Conservation (phyloP, 805 yeast species). For the Komagataella phaffii region DNA sequence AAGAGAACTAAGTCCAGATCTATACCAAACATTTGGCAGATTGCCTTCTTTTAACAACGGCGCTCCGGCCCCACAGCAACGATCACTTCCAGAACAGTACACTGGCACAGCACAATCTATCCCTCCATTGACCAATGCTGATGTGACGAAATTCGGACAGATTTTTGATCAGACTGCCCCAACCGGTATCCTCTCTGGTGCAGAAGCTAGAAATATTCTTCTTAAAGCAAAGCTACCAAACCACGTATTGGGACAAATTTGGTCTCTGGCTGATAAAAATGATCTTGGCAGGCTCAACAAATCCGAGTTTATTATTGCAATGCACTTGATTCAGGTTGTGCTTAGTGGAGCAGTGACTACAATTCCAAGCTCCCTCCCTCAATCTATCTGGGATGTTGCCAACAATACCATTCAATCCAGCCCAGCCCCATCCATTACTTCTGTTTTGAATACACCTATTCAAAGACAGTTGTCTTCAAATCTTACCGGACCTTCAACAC, state of each 20-base stretch:
- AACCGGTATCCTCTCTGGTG: constrained; percentile 46
- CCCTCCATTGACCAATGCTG: constrained; percentile 42
- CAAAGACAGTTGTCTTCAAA: constrained; percentile 2
- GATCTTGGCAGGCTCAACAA: constrained; percentile 60
- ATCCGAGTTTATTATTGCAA: constrained; percentile 78
- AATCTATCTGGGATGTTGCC: constrained; percentile 19
- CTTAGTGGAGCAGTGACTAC: constrained; percentile 51
- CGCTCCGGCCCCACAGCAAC: constrained; percentile 3
- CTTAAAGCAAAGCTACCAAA: constrained; percentile 80
- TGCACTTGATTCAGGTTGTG: constrained; percentile 85
- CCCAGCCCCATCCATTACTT: constrained; percentile 3
- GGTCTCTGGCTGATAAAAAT: constrained; percentile 76
- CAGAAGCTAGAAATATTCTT: constrained; percentile 75
- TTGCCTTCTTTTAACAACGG: constrained; percentile 39
- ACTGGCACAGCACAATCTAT: constrained; percentile 17
- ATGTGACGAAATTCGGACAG: constrained; percentile 50
- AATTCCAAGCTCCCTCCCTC: constrained; percentile 24
- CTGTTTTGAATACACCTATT: constrained; percentile 1
- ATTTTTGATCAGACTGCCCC: constrained; percentile 62
- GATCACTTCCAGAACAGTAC: constrained; percentile 6
- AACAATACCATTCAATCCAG: constrained; percentile 5
- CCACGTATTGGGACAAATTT: constrained; percentile 66
- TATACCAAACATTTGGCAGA: constrained; percentile 49
- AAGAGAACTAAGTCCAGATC: constrained; percentile 33
- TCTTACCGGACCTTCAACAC: constrained; percentile 8